Evolutionary conservation across 164 flowering plant species (phyloP).

Genomic region (Annona cherimola): DNA sequence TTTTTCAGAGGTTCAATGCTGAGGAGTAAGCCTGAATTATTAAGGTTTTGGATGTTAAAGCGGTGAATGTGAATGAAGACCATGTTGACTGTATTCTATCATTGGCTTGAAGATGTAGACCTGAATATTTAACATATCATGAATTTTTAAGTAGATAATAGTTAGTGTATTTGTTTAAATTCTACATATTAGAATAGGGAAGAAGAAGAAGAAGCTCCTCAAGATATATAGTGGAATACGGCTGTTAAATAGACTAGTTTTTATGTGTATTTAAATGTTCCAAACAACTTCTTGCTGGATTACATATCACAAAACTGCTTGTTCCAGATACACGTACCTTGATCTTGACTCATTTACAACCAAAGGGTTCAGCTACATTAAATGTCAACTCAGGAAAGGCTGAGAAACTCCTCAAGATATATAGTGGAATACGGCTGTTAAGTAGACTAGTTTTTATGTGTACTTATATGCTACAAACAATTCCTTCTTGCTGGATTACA

Average conservation of each 20-base stretch:
- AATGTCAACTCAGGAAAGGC: not conserved
- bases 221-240: not conserved
- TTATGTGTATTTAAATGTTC: too few relatives aligned
- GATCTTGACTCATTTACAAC: not conserved
- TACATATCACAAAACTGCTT: not conserved
- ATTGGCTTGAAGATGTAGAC: not conserved
- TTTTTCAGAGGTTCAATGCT: conserved; percentile 3
- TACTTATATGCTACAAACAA: too few relatives aligned
- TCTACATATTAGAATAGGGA: not conserved
- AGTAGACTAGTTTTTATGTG: not conserved
- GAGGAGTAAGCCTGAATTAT: not conserved
- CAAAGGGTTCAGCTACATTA: not conserved
- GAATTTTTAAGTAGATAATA: not conserved
- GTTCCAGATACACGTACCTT: not conserved
- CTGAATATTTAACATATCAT: not conserved
- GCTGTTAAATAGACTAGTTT: not conserved
- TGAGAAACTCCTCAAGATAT: too few relatives aligned
- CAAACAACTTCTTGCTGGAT: too few relatives aligned
- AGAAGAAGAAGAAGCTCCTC: not conserved
- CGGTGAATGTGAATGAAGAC: too few relatives aligned
- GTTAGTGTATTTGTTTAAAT: not conserved
- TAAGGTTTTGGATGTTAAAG: not conserved
- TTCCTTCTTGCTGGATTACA: not conserved
- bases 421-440: not conserved
- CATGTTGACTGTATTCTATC: too few relatives aligned